These are phyloP conservation scores for Jasminum sambac DNA, from an alignment of 257 asterid genomes.

Conservation along the genomic window DNA sequence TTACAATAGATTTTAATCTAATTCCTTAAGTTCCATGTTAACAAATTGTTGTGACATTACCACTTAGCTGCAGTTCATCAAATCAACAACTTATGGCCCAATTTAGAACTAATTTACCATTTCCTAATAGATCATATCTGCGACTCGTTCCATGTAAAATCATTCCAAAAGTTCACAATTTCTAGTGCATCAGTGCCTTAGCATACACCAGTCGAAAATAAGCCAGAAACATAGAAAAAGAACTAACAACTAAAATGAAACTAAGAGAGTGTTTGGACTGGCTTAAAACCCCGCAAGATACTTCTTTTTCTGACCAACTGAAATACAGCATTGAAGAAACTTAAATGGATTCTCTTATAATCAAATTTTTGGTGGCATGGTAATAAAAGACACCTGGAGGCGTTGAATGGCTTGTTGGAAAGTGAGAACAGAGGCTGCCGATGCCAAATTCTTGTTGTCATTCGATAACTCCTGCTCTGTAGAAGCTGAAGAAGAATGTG, in stretches of 20 bases:
- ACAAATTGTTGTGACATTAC: background rate
- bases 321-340: background rate
- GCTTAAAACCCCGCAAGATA: too few species aligned
- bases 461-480: conserved; percentile 26
- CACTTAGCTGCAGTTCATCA: conserved; percentile 2
- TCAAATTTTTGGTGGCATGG: background rate
- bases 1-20: background rate
- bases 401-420: conserved; percentile 97
- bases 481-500: conserved; percentile 38
- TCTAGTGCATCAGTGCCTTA: background rate
- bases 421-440: conserved; percentile 53
- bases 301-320: too few species aligned
- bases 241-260: background rate
- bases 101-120: background rate
- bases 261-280: background rate
- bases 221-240: background rate
- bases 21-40: background rate
- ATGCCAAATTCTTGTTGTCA: conserved; percentile 18
- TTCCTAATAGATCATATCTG: background rate
- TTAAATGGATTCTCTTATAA: background rate
- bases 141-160: conserved; percentile 1
- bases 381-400: conserved; percentile 58
- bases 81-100: background rate
- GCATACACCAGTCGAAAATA: background rate
- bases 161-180: background rate